These are phyloP conservation scores for Gryganskiella cystojenkinii DNA, from an alignment of 192 early-diverging fungal genomes.

Conservation along the genomic window DNA sequence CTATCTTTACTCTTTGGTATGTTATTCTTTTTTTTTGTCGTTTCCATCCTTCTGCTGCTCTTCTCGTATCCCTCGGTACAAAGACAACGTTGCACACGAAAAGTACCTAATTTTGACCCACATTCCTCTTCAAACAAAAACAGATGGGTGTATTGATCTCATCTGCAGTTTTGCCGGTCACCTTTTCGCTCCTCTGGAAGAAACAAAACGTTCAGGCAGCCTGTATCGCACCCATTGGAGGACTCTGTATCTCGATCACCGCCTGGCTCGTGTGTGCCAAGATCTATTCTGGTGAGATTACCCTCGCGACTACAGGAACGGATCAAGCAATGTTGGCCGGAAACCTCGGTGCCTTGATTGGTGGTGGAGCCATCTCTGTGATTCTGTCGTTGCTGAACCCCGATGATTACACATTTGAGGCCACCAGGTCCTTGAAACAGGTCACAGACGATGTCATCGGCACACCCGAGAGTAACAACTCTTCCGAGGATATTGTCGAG, in stretches of 20 bases:
- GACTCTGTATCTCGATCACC: slow-evolving; percentile 61
- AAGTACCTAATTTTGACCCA: slow-evolving; percentile 2
- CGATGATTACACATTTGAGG: slow-evolving; percentile 71
- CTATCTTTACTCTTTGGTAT: slow-evolving; percentile 67
- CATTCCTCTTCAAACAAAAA: slow-evolving; percentile 11
- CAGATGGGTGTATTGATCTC: slow-evolving; percentile 76
- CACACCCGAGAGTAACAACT: slow-evolving; percentile 21
- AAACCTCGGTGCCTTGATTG: slow-evolving; percentile 62
- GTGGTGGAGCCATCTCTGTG: slow-evolving; percentile 36
- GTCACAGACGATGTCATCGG: slow-evolving; percentile 50
- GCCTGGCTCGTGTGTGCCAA: slow-evolving; percentile 70
- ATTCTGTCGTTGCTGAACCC: slow-evolving; percentile 56
- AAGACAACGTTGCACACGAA: too few relatives aligned
- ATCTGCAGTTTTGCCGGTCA: slow-evolving; percentile 71
- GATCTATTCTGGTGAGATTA: slow-evolving; percentile 65
- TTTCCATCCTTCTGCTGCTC: neutral
- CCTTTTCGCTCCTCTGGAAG: slow-evolving; percentile 72
- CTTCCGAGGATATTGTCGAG: slow-evolving; percentile 22
- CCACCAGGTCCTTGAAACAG: slow-evolving; percentile 57
- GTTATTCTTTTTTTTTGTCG: neutral
- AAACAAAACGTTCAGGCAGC: slow-evolving; percentile 71
- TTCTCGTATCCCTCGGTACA: too few relatives aligned
- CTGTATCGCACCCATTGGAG: slow-evolving; percentile 61
- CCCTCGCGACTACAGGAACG: slow-evolving; percentile 62
- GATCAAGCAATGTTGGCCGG: slow-evolving; percentile 85